Conservation (phyloP, 2,329 filamentous ascomycete genomes). For the Fusarium illudens region DNA sequence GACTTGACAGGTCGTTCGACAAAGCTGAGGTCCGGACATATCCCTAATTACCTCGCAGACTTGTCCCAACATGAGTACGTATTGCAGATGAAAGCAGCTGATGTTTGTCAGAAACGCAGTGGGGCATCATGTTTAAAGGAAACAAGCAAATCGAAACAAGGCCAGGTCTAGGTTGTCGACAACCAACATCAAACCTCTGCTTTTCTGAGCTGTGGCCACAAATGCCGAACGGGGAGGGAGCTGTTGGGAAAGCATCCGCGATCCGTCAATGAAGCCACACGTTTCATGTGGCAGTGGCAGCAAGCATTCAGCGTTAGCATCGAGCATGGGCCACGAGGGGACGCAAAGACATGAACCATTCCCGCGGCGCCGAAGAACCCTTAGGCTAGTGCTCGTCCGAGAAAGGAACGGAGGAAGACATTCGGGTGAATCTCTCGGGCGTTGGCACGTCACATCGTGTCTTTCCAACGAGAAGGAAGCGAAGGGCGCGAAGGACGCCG, state of each 20-base stretch:
- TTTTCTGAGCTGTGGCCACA: background rate
- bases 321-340: constrained; percentile 26
- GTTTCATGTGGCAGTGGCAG: constrained; percentile 37
- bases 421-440: constrained; percentile 1
- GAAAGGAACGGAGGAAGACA: background rate
- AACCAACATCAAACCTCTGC: background rate
- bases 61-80: background rate
- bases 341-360: constrained; percentile 34
- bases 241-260: constrained; percentile 1
- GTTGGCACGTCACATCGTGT: constrained; percentile 6
- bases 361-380: constrained; percentile 33
- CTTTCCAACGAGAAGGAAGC: constrained; percentile 12
- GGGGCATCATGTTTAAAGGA: background rate
- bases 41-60: background rate
- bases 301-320: constrained; percentile 17
- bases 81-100: background rate
- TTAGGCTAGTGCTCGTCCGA: constrained; percentile 4
- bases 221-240: background rate
- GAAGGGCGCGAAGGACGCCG: constrained; percentile 4
- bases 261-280: constrained; percentile 23
- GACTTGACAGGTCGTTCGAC: background rate
- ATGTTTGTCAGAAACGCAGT: background rate
- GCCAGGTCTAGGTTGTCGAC: background rate
- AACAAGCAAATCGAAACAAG: background rate
- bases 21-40: background rate